phyloP scores from a whole-genome alignment of 2,329 filamentous ascomycete genomes.

The Ophiocordyceps camponoti-leonardi region DNA sequence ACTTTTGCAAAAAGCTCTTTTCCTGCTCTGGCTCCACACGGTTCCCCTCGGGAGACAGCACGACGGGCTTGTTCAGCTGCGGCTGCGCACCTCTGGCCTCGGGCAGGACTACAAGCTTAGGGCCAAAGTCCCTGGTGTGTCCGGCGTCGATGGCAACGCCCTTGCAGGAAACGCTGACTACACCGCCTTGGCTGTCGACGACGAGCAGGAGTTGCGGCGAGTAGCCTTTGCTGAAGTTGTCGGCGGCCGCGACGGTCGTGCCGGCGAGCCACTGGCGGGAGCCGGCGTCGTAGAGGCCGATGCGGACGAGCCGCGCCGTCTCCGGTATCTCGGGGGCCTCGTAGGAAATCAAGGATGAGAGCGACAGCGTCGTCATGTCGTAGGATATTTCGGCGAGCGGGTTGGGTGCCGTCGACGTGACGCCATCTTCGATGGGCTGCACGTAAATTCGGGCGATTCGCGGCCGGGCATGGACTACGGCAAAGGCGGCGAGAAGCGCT shows the following conservation, averaged over 20 bases:
- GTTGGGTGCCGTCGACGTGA: constrained; percentile 7
- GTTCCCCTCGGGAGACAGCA: constrained; percentile 42
- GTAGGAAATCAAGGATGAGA: constrained; percentile 33
- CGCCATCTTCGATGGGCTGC: constrained; percentile 26
- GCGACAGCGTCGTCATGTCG: constrained; percentile 24
- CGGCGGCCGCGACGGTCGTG: constrained; percentile 34
- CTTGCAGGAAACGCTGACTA: constrained; percentile 33
- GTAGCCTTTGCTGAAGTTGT: constrained; percentile 45
- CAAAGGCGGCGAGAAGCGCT: constrained; percentile 23
- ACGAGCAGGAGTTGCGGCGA: constrained; percentile 37
- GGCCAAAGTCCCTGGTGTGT: constrained; percentile 46
- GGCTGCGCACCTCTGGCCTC: constrained; percentile 34
- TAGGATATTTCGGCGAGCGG: constrained; percentile 41
- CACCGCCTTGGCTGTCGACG: constrained; percentile 24
- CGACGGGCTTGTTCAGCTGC: constrained; percentile 45
- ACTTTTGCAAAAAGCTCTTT: constrained; percentile 53
- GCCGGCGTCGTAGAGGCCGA: constrained; percentile 37
- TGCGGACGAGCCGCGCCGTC: constrained; percentile 30
- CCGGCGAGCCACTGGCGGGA: constrained; percentile 32
- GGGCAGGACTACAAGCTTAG: constrained; percentile 34
- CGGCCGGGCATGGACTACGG: constrained; percentile 20
- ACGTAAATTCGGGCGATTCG: constrained; percentile 35
- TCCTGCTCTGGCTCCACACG: constrained; percentile 36
- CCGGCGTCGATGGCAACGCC: constrained; percentile 46
- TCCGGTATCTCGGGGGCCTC: constrained; percentile 36